A percentile compares a stretch with the other conserved stretches of the same genome.
phyloP scores from a whole-genome alignment of 1,284 basidiomycete species.

The Omphalotus olearius region DNA sequence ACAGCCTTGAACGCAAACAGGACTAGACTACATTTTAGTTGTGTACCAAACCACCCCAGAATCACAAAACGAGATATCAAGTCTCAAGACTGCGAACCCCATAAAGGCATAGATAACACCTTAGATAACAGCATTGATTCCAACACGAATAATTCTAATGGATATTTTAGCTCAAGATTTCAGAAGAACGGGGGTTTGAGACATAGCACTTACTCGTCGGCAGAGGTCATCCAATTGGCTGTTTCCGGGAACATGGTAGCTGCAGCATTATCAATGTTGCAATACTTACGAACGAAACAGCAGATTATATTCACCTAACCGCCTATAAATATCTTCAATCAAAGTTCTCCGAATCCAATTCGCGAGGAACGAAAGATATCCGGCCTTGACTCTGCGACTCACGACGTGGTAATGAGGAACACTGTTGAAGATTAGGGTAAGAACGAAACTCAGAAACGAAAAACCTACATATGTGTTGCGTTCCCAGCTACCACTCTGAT shows the following conservation, averaged over 20 bases:
- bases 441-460: neutral
- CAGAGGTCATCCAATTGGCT: slow-evolving; percentile 47
- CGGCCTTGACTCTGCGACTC: slow-evolving; percentile 29
- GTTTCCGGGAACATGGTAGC: slow-evolving; percentile 57
- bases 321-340: slow-evolving; percentile 54
- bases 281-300: neutral
- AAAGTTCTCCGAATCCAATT: slow-evolving; percentile 44
- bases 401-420: slow-evolving; percentile 58
- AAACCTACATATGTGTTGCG: slow-evolving; percentile 55
- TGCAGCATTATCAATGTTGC: slow-evolving; percentile 16
- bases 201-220: slow-evolving; percentile 40
- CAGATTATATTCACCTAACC: slow-evolving; percentile 33
- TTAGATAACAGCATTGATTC: slow-evolving; percentile 39
- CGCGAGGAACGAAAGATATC: slow-evolving; percentile 28
- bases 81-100: too few species aligned
- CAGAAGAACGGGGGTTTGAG: neutral
- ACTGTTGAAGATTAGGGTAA: slow-evolving; percentile 25
- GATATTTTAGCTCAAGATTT: neutral
- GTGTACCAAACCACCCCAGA: too few species aligned
- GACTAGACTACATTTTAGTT: too few species aligned
- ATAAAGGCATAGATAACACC: too few species aligned
- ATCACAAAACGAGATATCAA: too few species aligned
- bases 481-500: slow-evolving; percentile 38
- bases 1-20: too few species aligned
- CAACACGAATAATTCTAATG: slow-evolving; percentile 43